Percentiles rank a stretch among this genome's conserved stretches.
phyloP scores from a whole-genome alignment of 257 asterid species.

The Nyctanthes arbortristis region DNA sequence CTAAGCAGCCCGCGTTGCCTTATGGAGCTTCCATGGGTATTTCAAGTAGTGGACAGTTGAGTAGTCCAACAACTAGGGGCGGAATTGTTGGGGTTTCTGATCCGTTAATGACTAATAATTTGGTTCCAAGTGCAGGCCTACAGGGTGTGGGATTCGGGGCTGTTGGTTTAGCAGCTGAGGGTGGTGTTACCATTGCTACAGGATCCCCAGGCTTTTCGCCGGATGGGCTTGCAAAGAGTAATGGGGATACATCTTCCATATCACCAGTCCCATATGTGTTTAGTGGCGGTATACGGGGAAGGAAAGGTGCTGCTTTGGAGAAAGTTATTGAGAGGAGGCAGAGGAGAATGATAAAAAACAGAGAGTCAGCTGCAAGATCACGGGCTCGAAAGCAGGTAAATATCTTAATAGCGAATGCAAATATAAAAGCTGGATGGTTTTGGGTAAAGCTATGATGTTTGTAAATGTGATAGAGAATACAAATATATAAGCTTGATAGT shows the following conservation, averaged over 20 bases:
- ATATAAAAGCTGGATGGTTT: background rate
- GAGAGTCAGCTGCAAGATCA: constrained; percentile 97
- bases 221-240: constrained; percentile 70
- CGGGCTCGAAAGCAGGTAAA: constrained; percentile 96
- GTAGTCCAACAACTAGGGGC: constrained; percentile 49
- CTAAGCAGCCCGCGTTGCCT: constrained; percentile 58
- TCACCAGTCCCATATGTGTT: constrained; percentile 78
- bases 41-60: constrained; percentile 40
- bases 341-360: constrained; percentile 91
- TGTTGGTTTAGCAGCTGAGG: constrained; percentile 53
- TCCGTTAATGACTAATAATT: constrained; percentile 33
- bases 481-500: background rate
- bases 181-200: constrained; percentile 25
- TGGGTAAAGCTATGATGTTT: background rate
- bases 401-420: background rate
- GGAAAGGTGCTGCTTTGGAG: constrained; percentile 71
- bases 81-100: constrained; percentile 58
- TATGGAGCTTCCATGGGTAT: constrained; percentile 63
- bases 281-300: constrained; percentile 72
- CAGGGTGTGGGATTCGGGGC: constrained; percentile 57
- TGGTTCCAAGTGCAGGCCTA: constrained; percentile 43
- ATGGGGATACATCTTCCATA: constrained; percentile 66
- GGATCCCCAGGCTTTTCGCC: constrained; percentile 74
- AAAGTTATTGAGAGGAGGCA: constrained; percentile 95
- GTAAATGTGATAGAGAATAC: background rate